Percentiles rank a stretch among this genome's conserved stretches.
Evolutionary conservation across 305 asterid species (phyloP).

Genomic region (Caryopteris hybrid): DNA sequence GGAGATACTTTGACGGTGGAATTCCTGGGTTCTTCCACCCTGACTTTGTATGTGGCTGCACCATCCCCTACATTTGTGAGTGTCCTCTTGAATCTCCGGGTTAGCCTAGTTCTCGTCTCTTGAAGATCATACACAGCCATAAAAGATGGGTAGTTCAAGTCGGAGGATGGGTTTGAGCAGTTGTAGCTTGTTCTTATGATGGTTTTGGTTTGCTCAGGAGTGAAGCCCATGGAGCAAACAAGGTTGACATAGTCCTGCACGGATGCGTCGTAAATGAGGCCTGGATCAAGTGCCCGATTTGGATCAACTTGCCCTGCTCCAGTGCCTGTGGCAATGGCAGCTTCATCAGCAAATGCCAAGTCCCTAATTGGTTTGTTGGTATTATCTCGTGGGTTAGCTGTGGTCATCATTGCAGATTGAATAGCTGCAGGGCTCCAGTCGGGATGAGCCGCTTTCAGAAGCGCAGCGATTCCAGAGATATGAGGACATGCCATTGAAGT

Average conservation of each 20-base stretch:
- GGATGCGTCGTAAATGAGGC: constrained; percentile 40
- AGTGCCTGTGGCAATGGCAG: constrained; percentile 36
- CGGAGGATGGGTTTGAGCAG: too few species aligned
- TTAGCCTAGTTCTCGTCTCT: not conserved
- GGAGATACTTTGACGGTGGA: constrained; percentile 25
- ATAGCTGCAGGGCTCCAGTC: constrained; percentile 54
- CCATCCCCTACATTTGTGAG: constrained; percentile 40
- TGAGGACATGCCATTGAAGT: constrained; percentile 62
- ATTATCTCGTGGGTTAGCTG: constrained; percentile 35
- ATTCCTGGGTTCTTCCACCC: constrained; percentile 27
- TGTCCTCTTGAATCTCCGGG: constrained; percentile 28
- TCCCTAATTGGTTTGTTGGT: constrained; percentile 34
- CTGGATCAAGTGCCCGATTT: constrained; percentile 46
- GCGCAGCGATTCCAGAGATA: constrained; percentile 41
- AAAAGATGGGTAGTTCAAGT: constrained; percentile 47
- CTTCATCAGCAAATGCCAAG: constrained; percentile 7
- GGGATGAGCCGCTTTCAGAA: constrained; percentile 40
- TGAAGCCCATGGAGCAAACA: constrained; percentile 42
- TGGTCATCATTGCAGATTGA: constrained; percentile 53
- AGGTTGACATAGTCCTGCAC: constrained; percentile 39
- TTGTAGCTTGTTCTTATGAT: constrained; percentile 34
- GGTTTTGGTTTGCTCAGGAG: constrained; percentile 26
- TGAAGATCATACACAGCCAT: constrained; percentile 19
- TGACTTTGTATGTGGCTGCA: constrained; percentile 28
- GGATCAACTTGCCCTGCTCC: constrained; percentile 54